phyloP scores from a whole-genome alignment of 306 rosid species.

The Astragalus membranaceus region DNA sequence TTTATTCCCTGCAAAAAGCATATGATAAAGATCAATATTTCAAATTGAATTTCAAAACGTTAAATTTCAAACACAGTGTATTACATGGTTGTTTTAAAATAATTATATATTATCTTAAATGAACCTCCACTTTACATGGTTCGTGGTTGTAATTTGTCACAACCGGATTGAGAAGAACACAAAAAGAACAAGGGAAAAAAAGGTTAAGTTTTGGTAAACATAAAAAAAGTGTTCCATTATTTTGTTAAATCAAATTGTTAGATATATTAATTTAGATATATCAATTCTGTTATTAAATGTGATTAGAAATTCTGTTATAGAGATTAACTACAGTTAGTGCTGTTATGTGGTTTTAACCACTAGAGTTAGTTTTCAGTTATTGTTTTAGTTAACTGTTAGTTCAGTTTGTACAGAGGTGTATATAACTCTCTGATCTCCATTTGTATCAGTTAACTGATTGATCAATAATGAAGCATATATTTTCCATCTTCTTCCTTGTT shows the following conservation, averaged over 20 bases:
- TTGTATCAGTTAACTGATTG: too few species aligned
- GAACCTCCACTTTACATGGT: not conserved
- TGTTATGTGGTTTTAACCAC: too few species aligned
- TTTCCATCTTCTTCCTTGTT: too few species aligned
- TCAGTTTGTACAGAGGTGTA: too few species aligned
- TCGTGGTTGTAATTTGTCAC: not conserved
- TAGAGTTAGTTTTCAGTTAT: too few species aligned
- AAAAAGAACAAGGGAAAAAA: not conserved
- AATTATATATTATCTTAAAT: not conserved
- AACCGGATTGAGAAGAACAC: not conserved
- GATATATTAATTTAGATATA: too few species aligned
- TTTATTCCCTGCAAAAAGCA: slow-evolving; percentile 25
- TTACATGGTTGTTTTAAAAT: not conserved
- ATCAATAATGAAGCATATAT: too few species aligned
- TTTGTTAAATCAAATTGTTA: not conserved
- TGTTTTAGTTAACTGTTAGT: too few species aligned
- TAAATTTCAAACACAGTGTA: not conserved
- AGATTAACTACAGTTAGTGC: too few species aligned
- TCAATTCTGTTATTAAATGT: too few species aligned
- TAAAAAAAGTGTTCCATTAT: not conserved
- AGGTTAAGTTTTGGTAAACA: not conserved
- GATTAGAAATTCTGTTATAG: too few species aligned
- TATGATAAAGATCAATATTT: slow-evolving; percentile 5
- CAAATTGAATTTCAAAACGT: not conserved
- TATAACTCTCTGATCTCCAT: too few species aligned